These are phyloP conservation scores for Periconia sp. DNA, from an alignment of 2,329 filamentous ascomycete species.

Conservation along the genomic window DNA sequence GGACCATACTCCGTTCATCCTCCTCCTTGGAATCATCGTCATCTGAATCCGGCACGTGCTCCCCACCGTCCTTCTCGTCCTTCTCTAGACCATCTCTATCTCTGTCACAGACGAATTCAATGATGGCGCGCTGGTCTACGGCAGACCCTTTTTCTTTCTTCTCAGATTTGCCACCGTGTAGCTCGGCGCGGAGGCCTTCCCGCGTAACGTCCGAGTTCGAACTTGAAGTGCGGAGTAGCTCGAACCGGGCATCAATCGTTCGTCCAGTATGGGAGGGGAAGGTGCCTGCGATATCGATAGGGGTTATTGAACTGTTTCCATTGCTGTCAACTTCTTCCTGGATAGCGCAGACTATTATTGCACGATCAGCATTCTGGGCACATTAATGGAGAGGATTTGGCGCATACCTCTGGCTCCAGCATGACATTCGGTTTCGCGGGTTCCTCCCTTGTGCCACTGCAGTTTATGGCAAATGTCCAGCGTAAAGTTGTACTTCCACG, in stretches of 20 bases:
- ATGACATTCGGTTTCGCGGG: slow-evolving; percentile 66
- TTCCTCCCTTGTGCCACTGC: slow-evolving; percentile 61
- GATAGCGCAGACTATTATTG: slow-evolving; percentile 73
- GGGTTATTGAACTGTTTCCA: slow-evolving; percentile 58
- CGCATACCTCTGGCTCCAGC: slow-evolving; percentile 69
- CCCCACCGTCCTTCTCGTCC: slow-evolving; percentile 65
- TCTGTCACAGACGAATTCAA: slow-evolving; percentile 84
- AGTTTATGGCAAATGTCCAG: slow-evolving; percentile 76
- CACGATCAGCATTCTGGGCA: background rate
- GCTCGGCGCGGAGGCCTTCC: slow-evolving; percentile 73
- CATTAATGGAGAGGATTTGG: background rate
- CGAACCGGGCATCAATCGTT: slow-evolving; percentile 68
- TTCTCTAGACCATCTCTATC: slow-evolving; percentile 74
- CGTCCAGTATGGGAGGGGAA: slow-evolving; percentile 61
- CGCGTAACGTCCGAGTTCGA: slow-evolving; percentile 69
- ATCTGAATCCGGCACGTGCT: slow-evolving; percentile 61
- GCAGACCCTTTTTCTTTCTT: slow-evolving; percentile 55
- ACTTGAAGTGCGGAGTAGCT: slow-evolving; percentile 68
- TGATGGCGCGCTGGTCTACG: slow-evolving; percentile 72
- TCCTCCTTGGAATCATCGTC: slow-evolving; percentile 51
- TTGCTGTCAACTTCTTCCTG: slow-evolving; percentile 61
- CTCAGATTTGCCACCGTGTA: slow-evolving; percentile 65
- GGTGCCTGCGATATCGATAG: slow-evolving; percentile 77
- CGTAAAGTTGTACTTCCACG: slow-evolving; percentile 80
- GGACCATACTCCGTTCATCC: slow-evolving; percentile 28